phyloP scores from a whole-genome alignment of 2,329 filamentous ascomycete species.

The Metarhizium brunneum region DNA sequence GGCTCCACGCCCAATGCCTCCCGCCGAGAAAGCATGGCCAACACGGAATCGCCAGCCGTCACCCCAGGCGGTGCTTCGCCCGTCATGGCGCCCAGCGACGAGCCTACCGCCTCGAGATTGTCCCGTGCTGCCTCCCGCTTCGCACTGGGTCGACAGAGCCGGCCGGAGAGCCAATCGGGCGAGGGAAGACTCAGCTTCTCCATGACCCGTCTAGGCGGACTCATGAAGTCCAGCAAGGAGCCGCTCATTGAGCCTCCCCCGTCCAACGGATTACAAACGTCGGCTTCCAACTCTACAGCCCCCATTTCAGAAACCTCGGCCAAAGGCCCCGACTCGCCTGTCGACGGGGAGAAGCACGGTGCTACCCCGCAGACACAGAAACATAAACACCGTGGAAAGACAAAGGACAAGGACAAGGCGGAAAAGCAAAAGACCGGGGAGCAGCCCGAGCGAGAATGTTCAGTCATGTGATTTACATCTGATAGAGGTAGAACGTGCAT shows the following conservation, averaged over 20 bases:
- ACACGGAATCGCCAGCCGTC: slow-evolving; percentile 35
- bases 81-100: slow-evolving; percentile 38
- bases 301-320: slow-evolving; percentile 14
- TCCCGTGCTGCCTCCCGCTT: slow-evolving; percentile 51
- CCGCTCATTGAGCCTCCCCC: slow-evolving; percentile 15
- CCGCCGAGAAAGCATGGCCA: slow-evolving; percentile 41
- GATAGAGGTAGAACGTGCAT: not conserved
- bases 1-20: slow-evolving; percentile 25
- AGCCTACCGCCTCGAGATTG: slow-evolving; percentile 42
- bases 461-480: slow-evolving; percentile 29
- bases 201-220: slow-evolving; percentile 44
- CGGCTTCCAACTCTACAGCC: slow-evolving; percentile 16
- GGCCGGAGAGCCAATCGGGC: slow-evolving; percentile 48
- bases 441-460: slow-evolving; percentile 38
- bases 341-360: slow-evolving; percentile 11
- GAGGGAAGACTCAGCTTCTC: slow-evolving; percentile 49
- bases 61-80: slow-evolving; percentile 27
- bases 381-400: slow-evolving; percentile 22
- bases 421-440: slow-evolving; percentile 25
- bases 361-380: slow-evolving; percentile 14
- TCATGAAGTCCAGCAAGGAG: slow-evolving; percentile 44
- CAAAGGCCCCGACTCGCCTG: slow-evolving; percentile 11
- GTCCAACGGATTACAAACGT: slow-evolving; percentile 13
- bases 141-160: slow-evolving; percentile 37
- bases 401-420: slow-evolving; percentile 29